Base-by-base conservation (phyloP, 1,284 basidiomycete species). In the Melampsora larici-populina region DNA sequence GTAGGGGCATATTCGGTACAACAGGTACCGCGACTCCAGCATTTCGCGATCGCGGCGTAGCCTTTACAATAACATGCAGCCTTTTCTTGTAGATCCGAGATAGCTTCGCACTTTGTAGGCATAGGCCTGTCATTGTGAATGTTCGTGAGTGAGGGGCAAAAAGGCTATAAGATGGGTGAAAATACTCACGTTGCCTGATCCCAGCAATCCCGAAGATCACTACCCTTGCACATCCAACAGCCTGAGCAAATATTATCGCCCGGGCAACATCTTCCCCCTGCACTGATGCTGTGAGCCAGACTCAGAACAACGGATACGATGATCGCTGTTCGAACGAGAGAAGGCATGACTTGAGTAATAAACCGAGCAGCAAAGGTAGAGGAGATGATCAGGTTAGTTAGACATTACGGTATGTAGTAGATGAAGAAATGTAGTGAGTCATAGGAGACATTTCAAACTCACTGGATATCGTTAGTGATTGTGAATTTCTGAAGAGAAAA, bases 1-100 rank as follows among this genome's bases (percentile, higher is more conserved):
- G 48, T 46, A 9, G 71, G 71, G n/a, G 60, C 21, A 26, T 31
- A 73, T 64, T 73, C 71, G 18, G 60, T 73, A 26, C 71, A 73
- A 24, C 71, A 73, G 9, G 5, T 43, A 21, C 71, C 71, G 13
- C 1, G 0, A 11, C 40, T 21, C 71, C 71, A 73, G 48, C 71
- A 73, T 49, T 64, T 26, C 36, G 71, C 60, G 9, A 64, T 60
- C 65, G 11, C n/a, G 26, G 40, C 62, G 48, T 65, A 73, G 29
- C 8, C 62, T 18, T 15, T 29, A 21, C 71, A 73, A 58, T 18
- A 65, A 11, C 13, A 49, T 31, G 46, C 24, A 18, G 62, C 43
- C 51, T 62, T 8, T 26, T 65, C 11, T 49, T 48, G 18, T 29
- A 73, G 46, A 36, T 65, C 43, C 4, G 46, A 26, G 21, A 29